Evolutionary conservation across 2,329 filamentous ascomycete genomes (phyloP).

Genomic region (Lachnellula arida): DNA sequence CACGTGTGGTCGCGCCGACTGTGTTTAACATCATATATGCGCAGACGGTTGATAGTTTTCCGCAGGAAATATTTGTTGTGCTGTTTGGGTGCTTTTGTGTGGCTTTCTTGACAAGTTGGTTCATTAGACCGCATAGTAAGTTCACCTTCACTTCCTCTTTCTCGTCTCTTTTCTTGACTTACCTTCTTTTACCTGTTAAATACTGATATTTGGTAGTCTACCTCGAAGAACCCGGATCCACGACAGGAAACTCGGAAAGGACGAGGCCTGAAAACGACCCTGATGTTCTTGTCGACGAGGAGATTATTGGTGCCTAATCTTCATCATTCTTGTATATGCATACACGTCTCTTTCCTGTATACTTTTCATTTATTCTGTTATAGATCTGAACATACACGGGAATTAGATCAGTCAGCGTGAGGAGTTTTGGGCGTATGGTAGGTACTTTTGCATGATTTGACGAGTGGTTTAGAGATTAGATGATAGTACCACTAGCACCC

Average conservation of each 20-base stretch:
- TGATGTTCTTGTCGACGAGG: constrained; percentile 6
- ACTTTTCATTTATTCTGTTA: no score
- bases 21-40: constrained; percentile 86
- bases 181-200: not conserved
- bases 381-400: no score
- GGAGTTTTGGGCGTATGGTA: no score
- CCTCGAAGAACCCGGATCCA: not conserved
- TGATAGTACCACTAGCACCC: no score
- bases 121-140: constrained; percentile 72
- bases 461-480: no score
- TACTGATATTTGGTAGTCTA: constrained; percentile 8
- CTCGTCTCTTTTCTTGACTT: no score
- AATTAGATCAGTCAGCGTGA: no score
- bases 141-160: constrained; percentile 20
- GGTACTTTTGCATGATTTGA: no score
- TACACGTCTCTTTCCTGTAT: not conserved
- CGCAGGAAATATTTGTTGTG: constrained; percentile 79
- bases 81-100: constrained; percentile 62
- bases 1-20: constrained; percentile 72
- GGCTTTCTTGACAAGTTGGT: constrained; percentile 62
- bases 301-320: constrained; percentile 3
- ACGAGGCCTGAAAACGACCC: not conserved
- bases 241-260: not conserved
- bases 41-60: constrained; percentile 69
- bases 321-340: not conserved